phyloP scores from a whole-genome alignment of 768 basidiomycete species.

The Boletus reticuloceps region DNA sequence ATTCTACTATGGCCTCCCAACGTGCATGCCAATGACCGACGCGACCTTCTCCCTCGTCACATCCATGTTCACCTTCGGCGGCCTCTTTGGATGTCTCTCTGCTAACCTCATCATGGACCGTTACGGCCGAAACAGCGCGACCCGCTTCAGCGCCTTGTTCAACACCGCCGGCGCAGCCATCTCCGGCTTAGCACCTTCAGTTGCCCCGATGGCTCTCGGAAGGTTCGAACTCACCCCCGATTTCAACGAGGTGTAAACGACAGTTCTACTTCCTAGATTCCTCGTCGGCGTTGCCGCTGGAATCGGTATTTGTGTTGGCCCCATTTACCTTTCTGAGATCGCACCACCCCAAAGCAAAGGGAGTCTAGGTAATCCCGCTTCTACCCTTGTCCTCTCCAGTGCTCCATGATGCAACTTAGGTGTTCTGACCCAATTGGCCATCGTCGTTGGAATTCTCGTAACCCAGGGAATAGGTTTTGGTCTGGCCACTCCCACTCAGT shows the following conservation, averaged over 20 bases:
- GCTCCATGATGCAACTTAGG: conserved; percentile 38
- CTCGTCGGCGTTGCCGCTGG: conserved; percentile 72
- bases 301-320: conserved; percentile 73
- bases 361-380: conserved; percentile 54
- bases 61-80: conserved; percentile 83
- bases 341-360: conserved; percentile 75
- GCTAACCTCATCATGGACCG: conserved; percentile 70
- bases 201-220: conserved; percentile 58
- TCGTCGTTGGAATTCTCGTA: conserved; percentile 85
- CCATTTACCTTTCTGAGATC: conserved; percentile 83
- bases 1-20: conserved; percentile 45
- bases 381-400: not conserved
- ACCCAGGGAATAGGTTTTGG: conserved; percentile 76
- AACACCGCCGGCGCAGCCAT: conserved; percentile 57
- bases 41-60: conserved; percentile 81
- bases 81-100: conserved; percentile 70
- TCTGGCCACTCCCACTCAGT: conserved; percentile 62
- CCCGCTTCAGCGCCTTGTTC: conserved; percentile 54
- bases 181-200: conserved; percentile 62
- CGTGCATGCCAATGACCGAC: conserved; percentile 80
- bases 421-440: conserved; percentile 76
- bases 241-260: not conserved
- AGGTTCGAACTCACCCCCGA: conserved; percentile 43
- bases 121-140: conserved; percentile 68
- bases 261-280: conserved; percentile 38